phyloP scores from a whole-genome alignment of 2,329 filamentous ascomycete species.

The Seiridium unicorne region DNA sequence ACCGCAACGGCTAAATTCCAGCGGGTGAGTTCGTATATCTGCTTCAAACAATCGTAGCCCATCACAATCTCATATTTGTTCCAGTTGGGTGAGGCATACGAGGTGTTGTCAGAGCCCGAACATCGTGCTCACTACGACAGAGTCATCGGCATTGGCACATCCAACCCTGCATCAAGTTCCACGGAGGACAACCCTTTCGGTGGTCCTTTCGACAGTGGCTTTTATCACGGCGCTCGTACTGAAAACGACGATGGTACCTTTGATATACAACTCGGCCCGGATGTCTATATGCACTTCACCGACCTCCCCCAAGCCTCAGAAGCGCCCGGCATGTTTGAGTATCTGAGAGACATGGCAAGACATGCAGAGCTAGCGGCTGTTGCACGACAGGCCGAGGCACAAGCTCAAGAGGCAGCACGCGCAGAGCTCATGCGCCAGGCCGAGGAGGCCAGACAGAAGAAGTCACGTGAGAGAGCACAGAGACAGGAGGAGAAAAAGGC shows the following conservation, averaged over 20 bases:
- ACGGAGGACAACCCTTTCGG: too few relatives aligned
- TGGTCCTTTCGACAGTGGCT: background rate
- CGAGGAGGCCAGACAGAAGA: background rate
- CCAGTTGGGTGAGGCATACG: background rate
- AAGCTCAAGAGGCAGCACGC: background rate
- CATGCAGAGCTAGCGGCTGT: background rate
- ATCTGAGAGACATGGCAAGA: too few relatives aligned
- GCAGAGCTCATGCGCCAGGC: too few relatives aligned
- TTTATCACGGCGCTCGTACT: background rate
- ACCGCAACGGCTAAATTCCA: background rate
- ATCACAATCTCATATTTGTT: background rate
- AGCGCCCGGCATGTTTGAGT: too few relatives aligned
- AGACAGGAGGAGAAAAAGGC: background rate
- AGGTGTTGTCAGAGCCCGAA: background rate
- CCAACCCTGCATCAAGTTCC: background rate
- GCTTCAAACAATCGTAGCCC: background rate
- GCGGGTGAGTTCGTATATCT: background rate
- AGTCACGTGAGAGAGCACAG: background rate
- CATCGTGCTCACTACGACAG: background rate
- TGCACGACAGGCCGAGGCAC: background rate
- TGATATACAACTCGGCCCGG: too few relatives aligned
- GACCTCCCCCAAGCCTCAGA: too few relatives aligned
- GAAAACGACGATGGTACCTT: background rate
- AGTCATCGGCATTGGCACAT: background rate
- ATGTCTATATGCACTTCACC: too few relatives aligned